phyloP scores from a whole-genome alignment of 2,329 filamentous ascomycete genomes.

The Fusarium sp. region DNA sequence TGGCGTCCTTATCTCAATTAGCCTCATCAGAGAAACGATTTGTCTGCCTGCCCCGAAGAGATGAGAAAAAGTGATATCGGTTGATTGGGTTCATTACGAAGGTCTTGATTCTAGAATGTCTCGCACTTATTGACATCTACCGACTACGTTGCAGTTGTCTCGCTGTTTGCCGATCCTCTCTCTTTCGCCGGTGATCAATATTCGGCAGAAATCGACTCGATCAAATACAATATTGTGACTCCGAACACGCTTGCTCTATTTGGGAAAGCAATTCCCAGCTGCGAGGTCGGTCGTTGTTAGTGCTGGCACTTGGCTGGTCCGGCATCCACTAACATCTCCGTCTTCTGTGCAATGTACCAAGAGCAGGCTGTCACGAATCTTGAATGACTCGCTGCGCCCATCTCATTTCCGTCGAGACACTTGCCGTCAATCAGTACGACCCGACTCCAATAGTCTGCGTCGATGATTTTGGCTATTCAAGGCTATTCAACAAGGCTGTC shows the following conservation, averaged over 20 bases:
- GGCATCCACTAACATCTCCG: constrained; percentile 33
- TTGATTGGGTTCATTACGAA: constrained; percentile 29
- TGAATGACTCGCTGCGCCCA: constrained; percentile 40
- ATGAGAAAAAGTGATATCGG: constrained; percentile 8
- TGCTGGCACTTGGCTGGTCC: constrained; percentile 29
- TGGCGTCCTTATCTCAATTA: constrained; percentile 23
- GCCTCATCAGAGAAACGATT: neutral
- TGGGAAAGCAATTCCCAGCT: constrained; percentile 4
- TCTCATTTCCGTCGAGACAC: constrained; percentile 38
- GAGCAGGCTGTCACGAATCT: constrained; percentile 32
- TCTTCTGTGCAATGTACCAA: constrained; percentile 31
- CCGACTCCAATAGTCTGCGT: constrained; percentile 33
- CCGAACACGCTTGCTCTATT: constrained; percentile 1
- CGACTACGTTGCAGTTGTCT: constrained; percentile 8
- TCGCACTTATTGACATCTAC: neutral
- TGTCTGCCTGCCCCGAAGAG: constrained; percentile 7
- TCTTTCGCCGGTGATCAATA: neutral
- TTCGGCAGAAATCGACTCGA: neutral
- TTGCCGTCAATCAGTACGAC: constrained; percentile 18
- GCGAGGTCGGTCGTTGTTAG: constrained; percentile 30
- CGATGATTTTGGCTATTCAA: constrained; percentile 15
- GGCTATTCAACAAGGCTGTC: constrained; percentile 28
- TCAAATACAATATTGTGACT: neutral
- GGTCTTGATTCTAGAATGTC: constrained; percentile 23
- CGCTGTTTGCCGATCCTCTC: constrained; percentile 33